Evolutionary conservation across 371 early-diverging fungal genomes (phyloP).

Genomic region (Rhizomucor pusillus): DNA sequence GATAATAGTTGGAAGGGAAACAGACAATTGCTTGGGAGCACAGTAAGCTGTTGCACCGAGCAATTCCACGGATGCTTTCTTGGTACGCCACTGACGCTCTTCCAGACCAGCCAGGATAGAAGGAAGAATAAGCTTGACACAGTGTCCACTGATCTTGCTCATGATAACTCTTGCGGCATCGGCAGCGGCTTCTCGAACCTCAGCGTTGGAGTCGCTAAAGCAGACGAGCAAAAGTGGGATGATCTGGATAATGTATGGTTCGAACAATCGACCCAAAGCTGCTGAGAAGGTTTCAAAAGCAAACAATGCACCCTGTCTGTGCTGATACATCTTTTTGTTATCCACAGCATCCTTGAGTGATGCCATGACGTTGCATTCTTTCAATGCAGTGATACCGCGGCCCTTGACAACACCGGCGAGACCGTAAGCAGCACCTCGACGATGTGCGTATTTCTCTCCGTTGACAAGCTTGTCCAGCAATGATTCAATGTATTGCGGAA

Average conservation of each 20-base stretch:
- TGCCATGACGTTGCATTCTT: slow-evolving; percentile 81
- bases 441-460: slow-evolving; percentile 79
- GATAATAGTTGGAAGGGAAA: slow-evolving; percentile 88
- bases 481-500: slow-evolving; percentile 59
- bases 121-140: slow-evolving; percentile 95
- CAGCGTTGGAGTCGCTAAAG: slow-evolving; percentile 83
- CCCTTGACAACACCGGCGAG: slow-evolving; percentile 96
- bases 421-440: slow-evolving; percentile 96
- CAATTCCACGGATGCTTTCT: slow-evolving; percentile 94
- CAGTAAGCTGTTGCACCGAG: slow-evolving; percentile 94
- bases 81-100: slow-evolving; percentile 94
- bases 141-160: slow-evolving; percentile 93
- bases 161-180: slow-evolving; percentile 94
- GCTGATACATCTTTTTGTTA: slow-evolving; percentile 68
- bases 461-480: slow-evolving; percentile 73
- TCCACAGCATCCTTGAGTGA: slow-evolving; percentile 82
- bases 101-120: slow-evolving; percentile 83
- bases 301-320: slow-evolving; percentile 92
- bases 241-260: slow-evolving; percentile 96
- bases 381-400: slow-evolving; percentile 82
- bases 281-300: slow-evolving; percentile 89
- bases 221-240: slow-evolving; percentile 83
- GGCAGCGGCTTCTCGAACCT: slow-evolving; percentile 91
- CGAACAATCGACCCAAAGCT: slow-evolving; percentile 89
- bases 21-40: slow-evolving; percentile 93